These are phyloP conservation scores for Termitomyces titanicus DNA, from an alignment of 768 basidiomycete genomes.

Conservation along the genomic window DNA sequence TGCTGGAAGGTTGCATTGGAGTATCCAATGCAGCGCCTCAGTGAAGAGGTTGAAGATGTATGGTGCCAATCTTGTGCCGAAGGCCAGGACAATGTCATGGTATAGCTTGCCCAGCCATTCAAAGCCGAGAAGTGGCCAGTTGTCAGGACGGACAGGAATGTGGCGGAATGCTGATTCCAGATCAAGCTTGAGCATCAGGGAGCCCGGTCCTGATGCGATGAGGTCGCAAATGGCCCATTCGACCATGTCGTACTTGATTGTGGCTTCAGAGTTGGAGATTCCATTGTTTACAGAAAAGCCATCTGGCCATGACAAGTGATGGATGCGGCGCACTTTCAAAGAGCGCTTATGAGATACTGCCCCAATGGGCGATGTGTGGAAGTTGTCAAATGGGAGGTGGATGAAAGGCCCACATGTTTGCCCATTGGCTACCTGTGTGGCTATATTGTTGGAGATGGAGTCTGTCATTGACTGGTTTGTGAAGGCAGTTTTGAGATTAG, in stretches of 20 bases:
- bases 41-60: slow-evolving; percentile 39
- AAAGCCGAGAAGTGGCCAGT: slow-evolving; percentile 31
- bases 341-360: slow-evolving; percentile 20
- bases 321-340: slow-evolving; percentile 21
- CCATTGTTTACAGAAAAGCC: slow-evolving; percentile 25
- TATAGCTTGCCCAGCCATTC: slow-evolving; percentile 25
- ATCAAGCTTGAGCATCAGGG: slow-evolving; percentile 31
- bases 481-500: slow-evolving; percentile 25
- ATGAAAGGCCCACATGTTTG: slow-evolving; percentile 20
- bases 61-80: slow-evolving; percentile 29
- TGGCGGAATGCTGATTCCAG: slow-evolving; percentile 34
- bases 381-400: slow-evolving; percentile 14
- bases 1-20: slow-evolving; percentile 29
- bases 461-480: slow-evolving; percentile 9
- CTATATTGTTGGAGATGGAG: slow-evolving; percentile 4
- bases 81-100: slow-evolving; percentile 27
- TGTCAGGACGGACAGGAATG: slow-evolving; percentile 25
- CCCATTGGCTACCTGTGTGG: no score
- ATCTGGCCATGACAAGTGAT: slow-evolving; percentile 21
- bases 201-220: slow-evolving; percentile 20
- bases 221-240: slow-evolving; percentile 21
- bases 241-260: slow-evolving; percentile 27
- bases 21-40: slow-evolving; percentile 38
- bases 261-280: slow-evolving; percentile 25
- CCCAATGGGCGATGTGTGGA: slow-evolving; percentile 25